Evolutionary conservation across 2,329 filamentous ascomycete genomes (phyloP).

Genomic region (Corinectria fuckeliana): DNA sequence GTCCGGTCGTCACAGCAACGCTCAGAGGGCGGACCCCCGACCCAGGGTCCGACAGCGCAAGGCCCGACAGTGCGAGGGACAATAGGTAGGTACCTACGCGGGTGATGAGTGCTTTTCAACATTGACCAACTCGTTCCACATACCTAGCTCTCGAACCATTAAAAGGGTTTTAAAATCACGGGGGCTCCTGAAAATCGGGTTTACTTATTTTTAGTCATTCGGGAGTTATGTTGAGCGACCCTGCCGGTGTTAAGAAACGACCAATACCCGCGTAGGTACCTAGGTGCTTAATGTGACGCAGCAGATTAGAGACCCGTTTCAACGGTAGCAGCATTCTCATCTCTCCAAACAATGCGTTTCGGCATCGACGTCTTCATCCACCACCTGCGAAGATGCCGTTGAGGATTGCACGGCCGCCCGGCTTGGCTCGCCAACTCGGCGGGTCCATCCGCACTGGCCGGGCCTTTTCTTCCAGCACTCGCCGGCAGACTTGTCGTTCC

Average conservation of each 20-base stretch:
- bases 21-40: constrained; percentile 22
- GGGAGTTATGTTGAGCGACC: too few species aligned
- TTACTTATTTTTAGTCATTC: too few species aligned
- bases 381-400: constrained; percentile 16
- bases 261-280: too few species aligned
- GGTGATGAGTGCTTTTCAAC: too few species aligned
- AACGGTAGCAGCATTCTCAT: constrained; percentile 6
- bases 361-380: background rate
- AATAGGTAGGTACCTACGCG: too few species aligned
- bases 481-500: constrained; percentile 23
- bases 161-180: too few species aligned
- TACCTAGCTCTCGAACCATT: too few species aligned
- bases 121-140: too few species aligned
- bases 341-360: background rate
- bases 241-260: too few species aligned
- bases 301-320: constrained; percentile 20
- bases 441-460: constrained; percentile 6
- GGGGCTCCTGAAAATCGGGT: too few species aligned
- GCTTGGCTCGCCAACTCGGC: background rate
- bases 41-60: background rate
- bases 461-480: constrained; percentile 18
- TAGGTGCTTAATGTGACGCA: background rate
- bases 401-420: constrained; percentile 11
- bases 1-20: constrained; percentile 39
- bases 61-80: too few species aligned